These are phyloP conservation scores for Ogataea populi-albae DNA, from an alignment of 805 yeast species.

Conservation along the genomic window DNA sequence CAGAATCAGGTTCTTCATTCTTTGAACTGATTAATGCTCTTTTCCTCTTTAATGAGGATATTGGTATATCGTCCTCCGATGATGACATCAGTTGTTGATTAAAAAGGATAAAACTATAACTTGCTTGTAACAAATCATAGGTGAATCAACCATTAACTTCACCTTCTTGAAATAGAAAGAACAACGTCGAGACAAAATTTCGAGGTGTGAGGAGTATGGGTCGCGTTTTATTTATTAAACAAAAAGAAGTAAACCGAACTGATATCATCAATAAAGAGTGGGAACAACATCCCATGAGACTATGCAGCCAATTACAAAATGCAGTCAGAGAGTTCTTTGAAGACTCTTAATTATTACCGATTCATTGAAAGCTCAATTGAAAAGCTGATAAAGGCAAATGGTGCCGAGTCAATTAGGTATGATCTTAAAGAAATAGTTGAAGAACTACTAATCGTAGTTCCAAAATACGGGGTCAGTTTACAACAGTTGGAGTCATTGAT, in stretches of 20 bases:
- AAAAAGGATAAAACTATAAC: background rate
- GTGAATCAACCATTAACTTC: too few species aligned
- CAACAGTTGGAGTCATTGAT: constrained; percentile 19
- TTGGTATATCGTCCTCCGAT: constrained; percentile 20
- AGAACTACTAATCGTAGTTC: constrained; percentile 22
- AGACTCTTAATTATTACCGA: constrained; percentile 9
- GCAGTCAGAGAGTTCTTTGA: constrained; percentile 3
- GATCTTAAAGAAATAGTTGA: constrained; percentile 10
- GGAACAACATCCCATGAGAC: background rate
- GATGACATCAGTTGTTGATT: constrained; percentile 19
- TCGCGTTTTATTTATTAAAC: constrained; percentile 6
- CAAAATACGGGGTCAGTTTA: constrained; percentile 23
- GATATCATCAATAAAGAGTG: too few species aligned
- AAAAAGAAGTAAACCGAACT: too few species aligned
- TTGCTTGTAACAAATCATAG: background rate
- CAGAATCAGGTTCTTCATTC: constrained; percentile 10
- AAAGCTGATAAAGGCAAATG: constrained; percentile 1
- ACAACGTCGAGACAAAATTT: too few species aligned
- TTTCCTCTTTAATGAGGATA: constrained; percentile 8
- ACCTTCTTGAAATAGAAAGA: too few species aligned
- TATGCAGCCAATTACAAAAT: background rate
- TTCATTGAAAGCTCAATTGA: constrained; percentile 11
- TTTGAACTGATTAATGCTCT: constrained; percentile 3
- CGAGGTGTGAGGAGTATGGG: constrained; percentile 1
- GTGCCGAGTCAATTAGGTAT: background rate